Percentiles rank a stretch among this genome's conserved stretches.
Evolutionary conservation across 495 filamentous ascomycete species (phyloP).

Genomic region (Cetradonia linearis): DNA sequence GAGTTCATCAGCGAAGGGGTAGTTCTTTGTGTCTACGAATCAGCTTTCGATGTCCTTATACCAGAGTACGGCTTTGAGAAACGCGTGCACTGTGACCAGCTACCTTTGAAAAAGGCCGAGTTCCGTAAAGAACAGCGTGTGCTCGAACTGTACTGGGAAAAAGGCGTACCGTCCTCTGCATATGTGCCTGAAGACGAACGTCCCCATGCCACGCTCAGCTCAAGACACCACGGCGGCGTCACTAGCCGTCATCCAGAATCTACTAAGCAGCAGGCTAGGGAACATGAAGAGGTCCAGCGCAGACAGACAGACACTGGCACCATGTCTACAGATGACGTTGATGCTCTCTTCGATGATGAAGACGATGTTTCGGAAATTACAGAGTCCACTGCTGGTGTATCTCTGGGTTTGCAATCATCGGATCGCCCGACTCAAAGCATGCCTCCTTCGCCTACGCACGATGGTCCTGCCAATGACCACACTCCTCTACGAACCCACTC

Average conservation of each 20-base stretch:
- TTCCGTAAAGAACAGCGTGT: constrained; percentile 91
- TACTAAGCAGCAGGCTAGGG: constrained; percentile 64
- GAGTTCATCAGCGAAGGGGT: constrained; percentile 96
- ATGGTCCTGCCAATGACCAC: constrained; percentile 54
- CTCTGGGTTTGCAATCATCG: constrained; percentile 48
- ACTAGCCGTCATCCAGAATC: constrained; percentile 71
- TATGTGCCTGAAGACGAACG: constrained; percentile 97
- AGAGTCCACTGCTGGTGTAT: constrained; percentile 76
- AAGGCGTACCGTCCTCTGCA: constrained; percentile 90
- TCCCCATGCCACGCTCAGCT: constrained; percentile 61
- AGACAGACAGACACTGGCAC: constrained; percentile 89
- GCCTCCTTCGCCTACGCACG: constrained; percentile 80
- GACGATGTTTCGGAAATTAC: constrained; percentile 78
- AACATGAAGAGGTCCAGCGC: constrained; percentile 75
- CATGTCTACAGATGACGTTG: constrained; percentile 78
- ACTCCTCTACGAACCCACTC: constrained; percentile 80
- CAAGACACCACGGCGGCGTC: constrained; percentile 45
- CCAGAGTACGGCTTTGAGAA: constrained; percentile 99
- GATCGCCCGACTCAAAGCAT: constrained; percentile 92
- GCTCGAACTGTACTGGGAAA: constrained; percentile 98
- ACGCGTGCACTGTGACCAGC: constrained; percentile 95
- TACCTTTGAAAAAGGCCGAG: constrained; percentile 96
- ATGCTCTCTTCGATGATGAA: constrained; percentile 89
- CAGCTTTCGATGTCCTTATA: constrained; percentile 95
- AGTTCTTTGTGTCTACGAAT: constrained; percentile 95